A percentile compares a stretch with the other conserved stretches of the same genome.
phyloP scores from a whole-genome alignment of 108 stramenopile genomes.

The Cylindrotheca closterium region DNA sequence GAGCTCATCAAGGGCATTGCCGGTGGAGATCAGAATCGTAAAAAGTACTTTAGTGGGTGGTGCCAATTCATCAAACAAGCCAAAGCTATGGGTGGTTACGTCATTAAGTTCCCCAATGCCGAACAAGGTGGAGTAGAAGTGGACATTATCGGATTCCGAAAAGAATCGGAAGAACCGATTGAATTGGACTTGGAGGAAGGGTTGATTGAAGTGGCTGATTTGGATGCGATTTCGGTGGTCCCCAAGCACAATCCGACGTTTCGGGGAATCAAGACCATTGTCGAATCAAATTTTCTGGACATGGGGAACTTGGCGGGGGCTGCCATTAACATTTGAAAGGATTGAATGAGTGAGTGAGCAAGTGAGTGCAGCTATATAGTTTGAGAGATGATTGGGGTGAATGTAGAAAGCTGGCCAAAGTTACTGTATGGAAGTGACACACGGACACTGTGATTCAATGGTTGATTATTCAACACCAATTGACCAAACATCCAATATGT shows the following conservation, averaged over 20 bases:
- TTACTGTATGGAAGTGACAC: too few species aligned
- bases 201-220: slow-evolving; percentile 45
- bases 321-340: slow-evolving; percentile 23
- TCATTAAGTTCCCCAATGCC: slow-evolving; percentile 56
- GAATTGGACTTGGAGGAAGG: slow-evolving; percentile 55
- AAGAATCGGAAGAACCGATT: slow-evolving; percentile 32
- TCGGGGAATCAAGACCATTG: slow-evolving; percentile 54
- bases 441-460: too few species aligned
- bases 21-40: slow-evolving; percentile 67
- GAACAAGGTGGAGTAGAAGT: slow-evolving; percentile 71
- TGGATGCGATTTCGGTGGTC: slow-evolving; percentile 67
- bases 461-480: too few species aligned
- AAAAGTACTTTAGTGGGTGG: slow-evolving; percentile 75
- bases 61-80: slow-evolving; percentile 66
- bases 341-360: not conserved
- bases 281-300: slow-evolving; percentile 44
- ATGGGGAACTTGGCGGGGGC: slow-evolving; percentile 49
- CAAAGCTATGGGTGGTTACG: slow-evolving; percentile 52
- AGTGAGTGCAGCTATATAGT: too few species aligned
- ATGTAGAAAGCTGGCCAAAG: too few species aligned
- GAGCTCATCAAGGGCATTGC: slow-evolving; percentile 78
- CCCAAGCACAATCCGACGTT: slow-evolving; percentile 52
- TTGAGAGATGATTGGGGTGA: too few species aligned
- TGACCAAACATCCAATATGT: too few species aligned
- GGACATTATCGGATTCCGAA: slow-evolving; percentile 50